Percentiles rank a stretch among this genome's conserved stretches.
Conservation (phyloP, 2,329 filamentous ascomycete species). For the Hypoxylon sp. region DNA sequence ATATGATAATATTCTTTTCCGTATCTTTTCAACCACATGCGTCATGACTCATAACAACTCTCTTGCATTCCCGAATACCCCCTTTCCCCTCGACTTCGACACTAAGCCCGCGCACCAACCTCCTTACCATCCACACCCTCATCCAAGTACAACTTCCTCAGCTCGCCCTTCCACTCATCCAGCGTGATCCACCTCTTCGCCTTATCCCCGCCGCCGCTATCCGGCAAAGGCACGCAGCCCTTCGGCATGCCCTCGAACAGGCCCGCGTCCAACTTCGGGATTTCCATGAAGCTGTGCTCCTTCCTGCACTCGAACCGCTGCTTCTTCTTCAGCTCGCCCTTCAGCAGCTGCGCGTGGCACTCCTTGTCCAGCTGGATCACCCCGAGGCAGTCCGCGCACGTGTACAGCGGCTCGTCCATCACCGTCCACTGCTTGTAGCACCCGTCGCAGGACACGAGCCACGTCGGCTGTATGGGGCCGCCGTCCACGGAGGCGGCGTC, state of each 20-base stretch:
- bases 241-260: constrained; percentile 46
- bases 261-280: constrained; percentile 47
- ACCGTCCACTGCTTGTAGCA: constrained; percentile 49
- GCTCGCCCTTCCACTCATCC: constrained; percentile 49
- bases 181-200: constrained; percentile 49
- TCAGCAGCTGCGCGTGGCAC: constrained; percentile 45
- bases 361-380: constrained; percentile 42
- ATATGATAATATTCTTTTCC: neutral
- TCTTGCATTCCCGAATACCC: neutral
- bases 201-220: constrained; percentile 23
- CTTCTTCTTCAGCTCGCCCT: constrained; percentile 42
- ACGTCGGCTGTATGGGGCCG: constrained; percentile 44
- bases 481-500: constrained; percentile 8
- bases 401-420: constrained; percentile 46
- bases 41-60: neutral
- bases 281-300: constrained; percentile 48
- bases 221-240: constrained; percentile 47
- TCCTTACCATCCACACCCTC: constrained; percentile 13
- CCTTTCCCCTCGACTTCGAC: neutral
- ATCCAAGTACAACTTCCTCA: constrained; percentile 47
- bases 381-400: constrained; percentile 52
- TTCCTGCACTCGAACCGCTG: constrained; percentile 45
- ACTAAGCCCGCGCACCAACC: neutral
- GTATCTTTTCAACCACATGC: neutral
- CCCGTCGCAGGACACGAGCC: constrained; percentile 47